These are phyloP conservation scores for Trichophyton simii DNA, from an alignment of 2,329 filamentous ascomycete genomes.

Conservation along the genomic window DNA sequence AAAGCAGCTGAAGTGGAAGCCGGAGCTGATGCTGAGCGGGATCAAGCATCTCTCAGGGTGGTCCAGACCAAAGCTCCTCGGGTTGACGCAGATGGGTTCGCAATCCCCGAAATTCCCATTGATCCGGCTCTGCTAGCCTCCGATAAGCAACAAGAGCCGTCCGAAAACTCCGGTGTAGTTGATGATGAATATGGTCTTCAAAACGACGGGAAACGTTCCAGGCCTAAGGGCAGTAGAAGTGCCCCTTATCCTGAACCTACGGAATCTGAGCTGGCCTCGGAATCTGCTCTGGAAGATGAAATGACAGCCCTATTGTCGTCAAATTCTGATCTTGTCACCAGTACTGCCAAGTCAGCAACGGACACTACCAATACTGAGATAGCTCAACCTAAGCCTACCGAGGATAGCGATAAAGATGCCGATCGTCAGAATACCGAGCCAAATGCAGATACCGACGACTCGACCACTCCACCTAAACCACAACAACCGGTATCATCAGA, in stretches of 20 bases:
- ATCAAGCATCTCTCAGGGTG: conserved; percentile 11
- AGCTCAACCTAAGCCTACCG: not conserved
- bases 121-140: conserved; percentile 29
- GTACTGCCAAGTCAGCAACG: conserved; percentile 11
- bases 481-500: conserved; percentile 40
- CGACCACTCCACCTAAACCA: conserved; percentile 7
- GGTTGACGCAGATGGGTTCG: conserved; percentile 56
- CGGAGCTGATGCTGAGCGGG: conserved; percentile 35
- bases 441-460: conserved; percentile 4
- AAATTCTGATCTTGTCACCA: conserved; percentile 27
- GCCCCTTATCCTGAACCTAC: conserved; percentile 39
- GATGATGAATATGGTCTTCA: not conserved
- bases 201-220: conserved; percentile 10
- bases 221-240: conserved; percentile 22
- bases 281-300: conserved; percentile 51
- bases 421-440: conserved; percentile 21
- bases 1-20: conserved; percentile 34
- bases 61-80: conserved; percentile 21
- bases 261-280: conserved; percentile 47
- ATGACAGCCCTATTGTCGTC: conserved; percentile 53
- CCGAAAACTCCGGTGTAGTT: not conserved
- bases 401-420: not conserved
- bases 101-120: conserved; percentile 43
- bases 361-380: not conserved
- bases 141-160: conserved; percentile 5